phyloP scores from a whole-genome alignment of 2,329 filamentous ascomycete species.

The Colletotrichum magnum region DNA sequence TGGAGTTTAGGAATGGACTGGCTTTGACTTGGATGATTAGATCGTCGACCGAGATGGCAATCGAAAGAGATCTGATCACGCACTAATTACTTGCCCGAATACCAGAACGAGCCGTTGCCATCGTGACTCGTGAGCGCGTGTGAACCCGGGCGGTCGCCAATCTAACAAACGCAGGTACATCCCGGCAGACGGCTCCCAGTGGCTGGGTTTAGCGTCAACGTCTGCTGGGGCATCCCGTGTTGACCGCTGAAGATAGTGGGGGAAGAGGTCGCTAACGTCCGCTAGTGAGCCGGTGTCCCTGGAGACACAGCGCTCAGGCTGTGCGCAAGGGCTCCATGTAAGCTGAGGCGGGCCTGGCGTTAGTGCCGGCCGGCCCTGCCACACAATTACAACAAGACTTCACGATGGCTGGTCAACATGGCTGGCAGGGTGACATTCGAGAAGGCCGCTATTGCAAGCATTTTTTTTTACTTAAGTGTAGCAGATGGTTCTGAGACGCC shows the following conservation, averaged over 20 bases:
- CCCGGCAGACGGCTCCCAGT: conserved; percentile 13
- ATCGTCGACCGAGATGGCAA: conserved; percentile 4
- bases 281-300: conserved; percentile 17
- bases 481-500: conserved; percentile 7
- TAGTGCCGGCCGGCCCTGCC: conserved; percentile 34
- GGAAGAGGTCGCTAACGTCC: conserved; percentile 7
- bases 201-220: conserved; percentile 19
- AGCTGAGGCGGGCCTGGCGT: conserved; percentile 7
- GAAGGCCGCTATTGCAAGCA: background rate
- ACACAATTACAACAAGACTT: conserved; percentile 6
- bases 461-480: conserved; percentile 31
- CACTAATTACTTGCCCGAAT: background rate
- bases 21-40: background rate
- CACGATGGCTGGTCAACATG: conserved; percentile 30
- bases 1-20: conserved; percentile 9
- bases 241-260: conserved; percentile 34
- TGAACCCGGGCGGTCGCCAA: background rate
- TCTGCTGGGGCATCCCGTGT: conserved; percentile 31
- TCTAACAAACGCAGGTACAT: conserved; percentile 12
- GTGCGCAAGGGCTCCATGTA: background rate
- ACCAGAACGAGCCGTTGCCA: background rate
- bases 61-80: conserved; percentile 9
- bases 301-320: conserved; percentile 29
- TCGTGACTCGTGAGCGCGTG: conserved; percentile 5
- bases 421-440: conserved; percentile 18